These are phyloP conservation scores for Amesomyces nigricolor DNA, from an alignment of 2,329 filamentous ascomycete species.

Conservation along the genomic window DNA sequence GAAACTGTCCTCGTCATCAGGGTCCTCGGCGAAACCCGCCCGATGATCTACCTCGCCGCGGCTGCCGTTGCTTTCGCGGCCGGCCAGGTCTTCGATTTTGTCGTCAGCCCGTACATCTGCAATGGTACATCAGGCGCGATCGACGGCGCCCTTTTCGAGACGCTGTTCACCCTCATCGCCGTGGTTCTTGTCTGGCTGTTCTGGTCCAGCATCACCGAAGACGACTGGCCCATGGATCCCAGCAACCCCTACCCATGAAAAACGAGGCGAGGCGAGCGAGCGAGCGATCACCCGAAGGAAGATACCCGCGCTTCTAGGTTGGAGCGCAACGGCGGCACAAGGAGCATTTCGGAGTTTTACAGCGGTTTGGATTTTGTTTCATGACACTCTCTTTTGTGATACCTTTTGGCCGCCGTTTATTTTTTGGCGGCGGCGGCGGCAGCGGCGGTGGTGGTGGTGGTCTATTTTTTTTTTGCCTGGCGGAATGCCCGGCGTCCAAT, in stretches of 20 bases:
- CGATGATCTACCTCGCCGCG: conserved; percentile 79
- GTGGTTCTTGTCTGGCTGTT: conserved; percentile 87
- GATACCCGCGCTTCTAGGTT: conserved; percentile 14
- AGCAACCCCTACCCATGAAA: conserved; percentile 26
- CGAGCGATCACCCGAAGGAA: neutral
- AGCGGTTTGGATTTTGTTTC: conserved; percentile 14
- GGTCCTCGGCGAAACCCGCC: conserved; percentile 79
- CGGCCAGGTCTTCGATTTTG: conserved; percentile 94
- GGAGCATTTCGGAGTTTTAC: conserved; percentile 13
- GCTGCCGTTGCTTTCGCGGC: conserved; percentile 81
- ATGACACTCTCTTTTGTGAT: conserved; percentile 18
- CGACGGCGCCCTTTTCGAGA: conserved; percentile 88
- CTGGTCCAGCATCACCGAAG: conserved; percentile 98
- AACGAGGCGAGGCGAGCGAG: neutral
- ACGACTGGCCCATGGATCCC: conserved; percentile 72
- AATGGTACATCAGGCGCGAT: conserved; percentile 76
- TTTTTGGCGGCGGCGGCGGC: neutral
- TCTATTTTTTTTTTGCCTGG: neutral
- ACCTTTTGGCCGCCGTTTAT: conserved; percentile 9
- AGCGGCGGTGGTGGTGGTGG: neutral
- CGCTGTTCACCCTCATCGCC: conserved; percentile 80
- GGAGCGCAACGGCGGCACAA: conserved; percentile 1
- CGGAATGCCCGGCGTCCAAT: conserved; percentile 11
- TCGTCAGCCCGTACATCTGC: conserved; percentile 87
- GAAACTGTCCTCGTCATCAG: conserved; percentile 78